Conservation (phyloP, 495 filamentous ascomycete genomes). For the Bombardia bombarda region DNA sequence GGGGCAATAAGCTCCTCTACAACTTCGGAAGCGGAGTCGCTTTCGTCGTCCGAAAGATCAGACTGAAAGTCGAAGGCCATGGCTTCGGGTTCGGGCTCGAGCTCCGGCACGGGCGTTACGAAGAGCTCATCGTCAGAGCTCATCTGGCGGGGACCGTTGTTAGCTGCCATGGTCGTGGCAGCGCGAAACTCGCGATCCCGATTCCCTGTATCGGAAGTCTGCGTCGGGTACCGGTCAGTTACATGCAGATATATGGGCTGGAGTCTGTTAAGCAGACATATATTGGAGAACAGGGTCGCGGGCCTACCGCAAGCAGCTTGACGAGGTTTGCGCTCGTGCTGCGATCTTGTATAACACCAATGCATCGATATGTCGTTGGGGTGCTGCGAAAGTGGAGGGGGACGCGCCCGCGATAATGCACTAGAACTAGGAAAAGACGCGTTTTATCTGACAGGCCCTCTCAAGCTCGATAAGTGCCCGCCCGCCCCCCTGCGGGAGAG, state of each 20-base stretch:
- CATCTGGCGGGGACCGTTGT: not conserved
- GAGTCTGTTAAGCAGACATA: not conserved
- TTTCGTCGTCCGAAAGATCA: conserved; percentile 18
- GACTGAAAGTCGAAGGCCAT: conserved; percentile 15
- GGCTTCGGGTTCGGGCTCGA: too few relatives aligned
- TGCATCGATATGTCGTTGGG: conserved; percentile 1
- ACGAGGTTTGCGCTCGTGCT: not conserved
- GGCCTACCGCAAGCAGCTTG: conserved; percentile 1
- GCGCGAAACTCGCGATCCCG: too few relatives aligned
- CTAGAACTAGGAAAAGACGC: conserved; percentile 4
- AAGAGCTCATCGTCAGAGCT: conserved; percentile 19
- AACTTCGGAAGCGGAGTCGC: not conserved
- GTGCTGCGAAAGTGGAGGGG: not conserved
- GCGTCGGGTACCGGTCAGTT: too few relatives aligned
- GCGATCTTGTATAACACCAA: not conserved
- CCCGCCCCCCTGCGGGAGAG: too few relatives aligned
- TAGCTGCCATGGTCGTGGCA: conserved; percentile 8
- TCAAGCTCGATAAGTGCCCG: too few relatives aligned
- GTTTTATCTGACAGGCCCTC: conserved; percentile 4
- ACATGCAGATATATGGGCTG: too few relatives aligned
- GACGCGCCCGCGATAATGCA: not conserved
- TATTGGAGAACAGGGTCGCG: not conserved
- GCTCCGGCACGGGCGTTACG: conserved; percentile 1
- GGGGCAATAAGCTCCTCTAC: too few relatives aligned
- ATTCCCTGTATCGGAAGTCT: too few relatives aligned